phyloP scores from a whole-genome alignment of 208 protist species.

The Trypanosoma caninum region DNA sequence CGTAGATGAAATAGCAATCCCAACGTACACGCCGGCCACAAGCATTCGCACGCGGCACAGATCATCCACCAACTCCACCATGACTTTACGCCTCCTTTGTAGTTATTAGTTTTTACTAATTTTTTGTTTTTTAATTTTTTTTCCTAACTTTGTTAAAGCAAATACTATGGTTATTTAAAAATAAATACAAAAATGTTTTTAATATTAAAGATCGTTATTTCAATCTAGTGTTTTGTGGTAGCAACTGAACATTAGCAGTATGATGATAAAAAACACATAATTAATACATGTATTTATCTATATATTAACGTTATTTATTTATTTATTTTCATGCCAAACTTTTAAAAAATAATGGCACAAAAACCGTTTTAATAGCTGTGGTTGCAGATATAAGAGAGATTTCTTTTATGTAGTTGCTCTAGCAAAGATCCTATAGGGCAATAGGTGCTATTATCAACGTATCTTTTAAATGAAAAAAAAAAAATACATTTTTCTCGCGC shows the following conservation, averaged over 20 bases:
- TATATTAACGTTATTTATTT: no score
- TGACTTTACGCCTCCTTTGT: neutral
- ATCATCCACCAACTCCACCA: constrained; percentile 39
- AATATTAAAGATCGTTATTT: no score
- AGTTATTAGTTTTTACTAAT: neutral
- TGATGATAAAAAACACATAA: no score
- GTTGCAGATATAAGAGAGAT: neutral
- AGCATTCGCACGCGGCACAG: constrained; percentile 73
- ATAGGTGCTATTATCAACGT: constrained; percentile 11
- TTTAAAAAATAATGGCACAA: neutral
- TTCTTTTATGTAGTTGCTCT: constrained; percentile 11
- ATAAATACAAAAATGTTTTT: no score
- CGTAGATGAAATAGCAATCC: constrained; percentile 61
- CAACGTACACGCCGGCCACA: constrained; percentile 57
- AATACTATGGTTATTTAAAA: no score
- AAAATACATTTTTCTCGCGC: neutral
- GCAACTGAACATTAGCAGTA: no score
- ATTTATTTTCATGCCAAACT: neutral
- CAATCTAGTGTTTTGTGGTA: no score
- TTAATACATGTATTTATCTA: no score
- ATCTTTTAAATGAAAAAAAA: no score
- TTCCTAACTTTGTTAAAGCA: neutral
- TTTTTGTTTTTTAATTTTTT: neutral
- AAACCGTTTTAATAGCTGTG: neutral
- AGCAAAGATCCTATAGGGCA: constrained; percentile 45